Conservation (phyloP, 495 filamentous ascomycete genomes). For the Trichoderma virens region DNA sequence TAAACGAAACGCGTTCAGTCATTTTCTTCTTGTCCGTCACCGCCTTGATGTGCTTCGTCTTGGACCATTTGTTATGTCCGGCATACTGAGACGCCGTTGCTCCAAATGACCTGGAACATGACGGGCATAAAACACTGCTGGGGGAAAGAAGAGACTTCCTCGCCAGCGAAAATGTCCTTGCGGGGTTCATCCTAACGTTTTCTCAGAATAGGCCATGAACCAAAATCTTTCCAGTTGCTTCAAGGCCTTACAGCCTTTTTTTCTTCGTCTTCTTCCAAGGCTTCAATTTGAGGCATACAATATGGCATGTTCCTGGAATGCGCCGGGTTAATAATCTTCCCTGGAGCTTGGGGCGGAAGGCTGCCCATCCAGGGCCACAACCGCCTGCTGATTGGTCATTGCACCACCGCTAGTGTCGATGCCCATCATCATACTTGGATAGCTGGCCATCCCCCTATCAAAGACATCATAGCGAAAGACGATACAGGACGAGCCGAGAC, state of each 20-base stretch:
- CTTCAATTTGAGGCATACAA: neutral
- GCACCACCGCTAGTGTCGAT: neutral
- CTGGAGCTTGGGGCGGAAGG: neutral
- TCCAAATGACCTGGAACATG: slow-evolving; percentile 45
- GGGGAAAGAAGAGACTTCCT: neutral
- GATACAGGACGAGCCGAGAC: neutral
- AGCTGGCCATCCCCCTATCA: slow-evolving; percentile 7
- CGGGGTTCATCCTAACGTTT: neutral
- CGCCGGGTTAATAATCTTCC: slow-evolving; percentile 6
- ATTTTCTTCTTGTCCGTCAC: slow-evolving; percentile 60
- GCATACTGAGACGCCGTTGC: slow-evolving; percentile 43
- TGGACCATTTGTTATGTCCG: slow-evolving; percentile 89
- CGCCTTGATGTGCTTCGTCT: slow-evolving; percentile 90
- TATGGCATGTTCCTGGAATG: neutral
- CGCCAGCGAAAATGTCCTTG: neutral
- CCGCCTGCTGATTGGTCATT: slow-evolving; percentile 1
- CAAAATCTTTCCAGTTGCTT: neutral
- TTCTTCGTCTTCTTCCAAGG: neutral
- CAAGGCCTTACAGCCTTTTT: neutral
- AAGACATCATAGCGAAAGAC: neutral
- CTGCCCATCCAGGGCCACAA: neutral
- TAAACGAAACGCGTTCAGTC: slow-evolving; percentile 33
- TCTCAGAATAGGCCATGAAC: neutral
- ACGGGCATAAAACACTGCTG: slow-evolving; percentile 24
- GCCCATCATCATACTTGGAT: neutral